Conservation (phyloP, 2,329 filamentous ascomycete genomes). For the Colletotrichum spinosum region DNA sequence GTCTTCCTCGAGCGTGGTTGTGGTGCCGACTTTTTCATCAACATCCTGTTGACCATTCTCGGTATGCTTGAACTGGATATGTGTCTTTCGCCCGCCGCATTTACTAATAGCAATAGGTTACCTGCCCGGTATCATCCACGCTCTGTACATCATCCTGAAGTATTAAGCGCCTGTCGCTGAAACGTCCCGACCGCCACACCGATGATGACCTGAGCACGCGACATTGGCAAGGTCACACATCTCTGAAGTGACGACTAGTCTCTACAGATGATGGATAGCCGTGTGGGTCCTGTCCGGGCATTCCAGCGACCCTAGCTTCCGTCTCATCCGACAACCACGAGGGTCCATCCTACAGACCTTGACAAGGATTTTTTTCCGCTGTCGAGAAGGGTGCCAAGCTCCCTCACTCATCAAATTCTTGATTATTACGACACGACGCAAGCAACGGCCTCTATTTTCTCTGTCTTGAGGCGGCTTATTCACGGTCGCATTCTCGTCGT, state of each 20-base stretch:
- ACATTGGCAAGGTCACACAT: slow-evolving; percentile 11
- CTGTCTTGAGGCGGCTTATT: slow-evolving; percentile 12
- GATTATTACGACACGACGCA: slow-evolving; percentile 26
- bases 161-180: slow-evolving; percentile 65
- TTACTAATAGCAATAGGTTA: slow-evolving; percentile 54
- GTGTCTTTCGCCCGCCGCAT: not conserved
- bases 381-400: slow-evolving; percentile 7
- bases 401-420: not conserved
- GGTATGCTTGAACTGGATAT: slow-evolving; percentile 51
- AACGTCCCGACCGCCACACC: not conserved
- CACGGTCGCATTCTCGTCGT: slow-evolving; percentile 16
- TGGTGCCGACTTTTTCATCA: slow-evolving; percentile 88
- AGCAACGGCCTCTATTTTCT: slow-evolving; percentile 35
- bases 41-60: slow-evolving; percentile 87
- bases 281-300: slow-evolving; percentile 11
- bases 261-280: not conserved
- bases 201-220: slow-evolving; percentile 3
- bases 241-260: not conserved
- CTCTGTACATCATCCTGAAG: slow-evolving; percentile 92
- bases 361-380: slow-evolving; percentile 8
- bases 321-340: slow-evolving; percentile 22
- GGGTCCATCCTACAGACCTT: not conserved
- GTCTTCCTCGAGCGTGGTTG: slow-evolving; percentile 96
- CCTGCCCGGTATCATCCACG: slow-evolving; percentile 90
- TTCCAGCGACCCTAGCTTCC: slow-evolving; percentile 28